Evolutionary conservation across 148 eudicot genomes (phyloP).

Genomic region (Vaccinium myrtillus): DNA sequence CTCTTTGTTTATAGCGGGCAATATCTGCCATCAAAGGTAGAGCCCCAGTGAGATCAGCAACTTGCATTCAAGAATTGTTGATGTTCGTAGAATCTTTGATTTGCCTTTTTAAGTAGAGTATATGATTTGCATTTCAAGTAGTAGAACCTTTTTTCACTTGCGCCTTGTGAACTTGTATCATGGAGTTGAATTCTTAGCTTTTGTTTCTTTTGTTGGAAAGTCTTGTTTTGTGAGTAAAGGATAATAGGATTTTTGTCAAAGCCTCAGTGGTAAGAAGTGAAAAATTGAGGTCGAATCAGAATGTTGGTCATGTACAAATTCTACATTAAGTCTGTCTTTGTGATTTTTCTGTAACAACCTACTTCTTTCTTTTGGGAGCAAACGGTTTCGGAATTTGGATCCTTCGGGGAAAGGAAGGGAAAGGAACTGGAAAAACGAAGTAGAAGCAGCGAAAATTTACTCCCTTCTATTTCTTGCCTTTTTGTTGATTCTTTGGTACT

Average conservation of each 20-base stretch:
- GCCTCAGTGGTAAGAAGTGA: background rate
- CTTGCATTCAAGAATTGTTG: background rate
- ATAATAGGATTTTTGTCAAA: background rate
- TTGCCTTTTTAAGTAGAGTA: background rate
- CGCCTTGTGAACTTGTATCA: background rate
- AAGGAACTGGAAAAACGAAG: too few species aligned
- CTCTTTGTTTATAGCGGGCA: slow-evolving; percentile 38
- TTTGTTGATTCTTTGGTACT: background rate
- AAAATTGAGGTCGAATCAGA: background rate
- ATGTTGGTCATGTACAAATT: background rate
- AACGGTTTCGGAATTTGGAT: background rate
- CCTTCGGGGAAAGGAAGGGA: too few species aligned
- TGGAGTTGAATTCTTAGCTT: background rate
- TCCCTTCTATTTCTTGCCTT: background rate
- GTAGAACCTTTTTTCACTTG: background rate
- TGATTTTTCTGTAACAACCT: background rate
- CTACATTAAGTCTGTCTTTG: background rate
- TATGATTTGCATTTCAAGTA: background rate
- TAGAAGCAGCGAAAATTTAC: background rate
- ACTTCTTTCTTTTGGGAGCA: background rate
- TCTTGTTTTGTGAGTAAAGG: background rate
- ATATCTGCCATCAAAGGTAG: slow-evolving; percentile 25
- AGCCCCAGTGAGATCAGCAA: slow-evolving; percentile 22
- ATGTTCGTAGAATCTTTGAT: background rate
- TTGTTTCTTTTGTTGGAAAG: background rate